Evolutionary conservation across 306 rosid species (phyloP).

Genomic region (Sicyos edulis): DNA sequence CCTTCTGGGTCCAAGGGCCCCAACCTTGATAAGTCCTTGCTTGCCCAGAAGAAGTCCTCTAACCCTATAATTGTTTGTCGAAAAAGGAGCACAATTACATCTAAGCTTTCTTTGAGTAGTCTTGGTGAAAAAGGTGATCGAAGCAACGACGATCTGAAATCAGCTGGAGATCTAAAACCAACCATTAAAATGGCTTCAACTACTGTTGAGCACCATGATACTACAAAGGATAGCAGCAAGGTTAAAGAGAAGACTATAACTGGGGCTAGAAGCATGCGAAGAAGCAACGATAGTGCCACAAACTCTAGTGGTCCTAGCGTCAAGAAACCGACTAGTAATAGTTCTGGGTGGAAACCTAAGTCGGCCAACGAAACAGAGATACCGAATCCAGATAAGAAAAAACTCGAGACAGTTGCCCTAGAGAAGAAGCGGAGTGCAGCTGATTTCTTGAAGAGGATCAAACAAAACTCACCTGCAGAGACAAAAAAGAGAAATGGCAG

Average conservation of each 20-base stretch:
- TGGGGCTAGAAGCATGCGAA: constrained; percentile 60
- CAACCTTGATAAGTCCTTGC: constrained; percentile 36
- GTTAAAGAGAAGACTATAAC: constrained; percentile 61
- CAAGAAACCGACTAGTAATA: constrained; percentile 35
- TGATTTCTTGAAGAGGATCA: constrained; percentile 74
- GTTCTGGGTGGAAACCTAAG: constrained; percentile 25
- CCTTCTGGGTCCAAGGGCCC: constrained; percentile 28
- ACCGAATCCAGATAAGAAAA: constrained; percentile 41
- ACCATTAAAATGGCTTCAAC: constrained; percentile 30
- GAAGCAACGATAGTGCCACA: constrained; percentile 41
- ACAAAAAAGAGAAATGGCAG: constrained; percentile 28
- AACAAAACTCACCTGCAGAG: constrained; percentile 44
- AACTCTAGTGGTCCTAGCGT: constrained; percentile 21
- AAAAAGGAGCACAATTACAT: constrained; percentile 47
- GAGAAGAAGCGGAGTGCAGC: constrained; percentile 70
- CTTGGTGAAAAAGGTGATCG: constrained; percentile 39
- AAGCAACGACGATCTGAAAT: constrained; percentile 32
- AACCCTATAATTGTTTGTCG: constrained; percentile 73
- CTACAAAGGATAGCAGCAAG: constrained; percentile 26
- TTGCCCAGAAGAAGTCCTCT: constrained; percentile 47
- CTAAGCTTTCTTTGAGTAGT: constrained; percentile 39
- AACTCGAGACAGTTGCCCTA: constrained; percentile 32
- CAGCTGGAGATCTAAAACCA: constrained; percentile 38
- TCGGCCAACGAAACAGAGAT: constrained; percentile 29
- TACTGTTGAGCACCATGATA: constrained; percentile 35